Evolutionary conservation across 163 green algal genomes (phyloP).

Genomic region (Chlamydomonas reinhardtii): DNA sequence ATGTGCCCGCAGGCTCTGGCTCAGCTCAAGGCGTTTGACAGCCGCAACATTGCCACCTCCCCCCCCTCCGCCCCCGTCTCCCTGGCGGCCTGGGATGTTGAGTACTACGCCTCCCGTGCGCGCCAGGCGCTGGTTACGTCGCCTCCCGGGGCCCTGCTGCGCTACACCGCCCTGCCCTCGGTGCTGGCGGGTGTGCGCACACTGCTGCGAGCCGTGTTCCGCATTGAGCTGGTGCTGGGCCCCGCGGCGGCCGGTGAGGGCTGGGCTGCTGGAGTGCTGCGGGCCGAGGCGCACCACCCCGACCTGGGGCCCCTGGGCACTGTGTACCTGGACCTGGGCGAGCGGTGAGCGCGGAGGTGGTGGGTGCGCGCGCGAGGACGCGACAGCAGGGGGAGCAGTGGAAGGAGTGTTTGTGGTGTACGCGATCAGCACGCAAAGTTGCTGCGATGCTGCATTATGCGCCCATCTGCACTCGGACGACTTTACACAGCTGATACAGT

Average conservation of each 20-base stretch:
- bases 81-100: slow-evolving; percentile 40
- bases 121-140: neutral
- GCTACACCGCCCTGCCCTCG: slow-evolving; percentile 12
- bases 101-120: slow-evolving; percentile 42
- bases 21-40: slow-evolving; percentile 19
- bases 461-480: too few species aligned
- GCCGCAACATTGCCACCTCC: neutral
- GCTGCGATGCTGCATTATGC: too few species aligned
- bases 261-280: slow-evolving; percentile 79
- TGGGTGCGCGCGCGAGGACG: neutral
- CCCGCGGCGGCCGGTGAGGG: slow-evolving; percentile 61
- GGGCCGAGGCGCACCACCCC: slow-evolving; percentile 49
- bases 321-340: slow-evolving; percentile 88
- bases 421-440: too few species aligned
- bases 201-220: slow-evolving; percentile 69
- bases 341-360: neutral
- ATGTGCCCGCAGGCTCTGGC: neutral
- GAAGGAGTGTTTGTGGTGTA: too few species aligned
- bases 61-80: neutral
- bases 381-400: neutral
- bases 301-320: slow-evolving; percentile 69
- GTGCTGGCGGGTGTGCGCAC: slow-evolving; percentile 63
- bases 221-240: slow-evolving; percentile 55
- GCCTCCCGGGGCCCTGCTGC: neutral
- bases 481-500: too few species aligned